Base-by-base conservation (phyloP, 208 protist genomes). In the Wallacemonas collosoma region DNA sequence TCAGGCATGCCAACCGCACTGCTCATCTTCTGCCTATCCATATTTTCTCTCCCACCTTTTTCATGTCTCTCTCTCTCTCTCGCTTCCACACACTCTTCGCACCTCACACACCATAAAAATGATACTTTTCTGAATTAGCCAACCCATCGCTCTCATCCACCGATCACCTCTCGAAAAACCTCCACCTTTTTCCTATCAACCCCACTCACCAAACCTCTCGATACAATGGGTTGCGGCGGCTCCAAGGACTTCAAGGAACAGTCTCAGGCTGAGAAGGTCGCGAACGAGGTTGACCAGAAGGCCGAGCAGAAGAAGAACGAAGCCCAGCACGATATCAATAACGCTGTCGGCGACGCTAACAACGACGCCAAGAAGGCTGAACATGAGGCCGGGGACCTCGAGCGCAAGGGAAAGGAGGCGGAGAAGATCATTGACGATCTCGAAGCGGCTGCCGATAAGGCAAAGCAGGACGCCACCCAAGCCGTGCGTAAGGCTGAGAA, bases 401-500 rank as follows among this genome's bases (percentile, higher is more conserved):
- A 69, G 50, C 51, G 64, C 47, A 41, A 69, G 35, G 64, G 11
- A 3, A 69, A 69, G 64, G 39, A 69, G 50, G 64, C n/a, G 12
- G 6, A 69, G 64, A 38, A 58, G 50, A 36, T 69, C 35, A 36
- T 57, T 9, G 51, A 69, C 44, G 64, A 69, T 26, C 64, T 48
- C 9, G 64, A 58, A 48, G 40, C 36, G 41, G 60, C 60, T 3
- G 60, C 60, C 11, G 15, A 65, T 47, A 41, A 71, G 54, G 45
- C 56, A 15, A 58, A 77, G 50, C 48, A 47, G 15, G 53, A 71
- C 36, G 66, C 61, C 14, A 57, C 41, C 50, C 48, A 72, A 48
- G 66, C 66, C 7, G 72, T 68, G 65, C 44, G 66, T 41, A 45
- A 72, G 48, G 65, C 72, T 17, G 55, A 70, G 72, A 57, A 70